Percentiles rank a stretch among this genome's conserved stretches.
Evolutionary conservation across 768 basidiomycete species (phyloP).

Genomic region (Galerina marginata): DNA sequence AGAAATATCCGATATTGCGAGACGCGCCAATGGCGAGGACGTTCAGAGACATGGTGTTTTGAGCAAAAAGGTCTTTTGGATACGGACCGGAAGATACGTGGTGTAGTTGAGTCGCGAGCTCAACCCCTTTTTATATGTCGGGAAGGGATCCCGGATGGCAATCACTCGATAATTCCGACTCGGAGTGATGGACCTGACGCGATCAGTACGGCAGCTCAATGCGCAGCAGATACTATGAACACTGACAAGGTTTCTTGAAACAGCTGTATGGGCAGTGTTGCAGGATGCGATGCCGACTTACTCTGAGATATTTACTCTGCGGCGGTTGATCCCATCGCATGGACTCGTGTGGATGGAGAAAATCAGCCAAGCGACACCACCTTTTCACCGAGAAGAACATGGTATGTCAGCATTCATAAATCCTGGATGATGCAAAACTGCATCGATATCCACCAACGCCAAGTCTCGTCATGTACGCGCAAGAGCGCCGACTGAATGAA

Average conservation of each 20-base stretch:
- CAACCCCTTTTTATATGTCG: not conserved
- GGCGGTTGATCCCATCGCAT: too few species aligned
- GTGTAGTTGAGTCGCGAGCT: not conserved
- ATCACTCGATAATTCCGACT: too few species aligned
- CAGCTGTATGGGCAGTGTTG: too few species aligned
- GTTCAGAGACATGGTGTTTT: slow-evolving; percentile 33
- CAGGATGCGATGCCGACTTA: too few species aligned
- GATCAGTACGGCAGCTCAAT: too few species aligned
- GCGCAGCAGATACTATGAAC: too few species aligned
- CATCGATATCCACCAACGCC: not conserved
- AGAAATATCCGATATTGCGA: slow-evolving; percentile 58
- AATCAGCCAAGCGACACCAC: not conserved
- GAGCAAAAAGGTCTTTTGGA: too few species aligned
- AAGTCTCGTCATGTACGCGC: not conserved
- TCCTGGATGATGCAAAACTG: not conserved
- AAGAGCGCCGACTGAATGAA: not conserved
- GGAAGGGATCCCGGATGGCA: too few species aligned
- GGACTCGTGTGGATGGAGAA: not conserved
- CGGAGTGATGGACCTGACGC: too few species aligned
- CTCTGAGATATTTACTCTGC: too few species aligned
- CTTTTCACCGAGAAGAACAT: not conserved
- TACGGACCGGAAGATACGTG: too few species aligned
- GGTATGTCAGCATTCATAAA: not conserved
- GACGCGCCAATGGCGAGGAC: slow-evolving; percentile 58
- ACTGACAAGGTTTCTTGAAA: too few species aligned